Base-by-base conservation (phyloP, 257 asterid genomes). In the Solanum infundibuliforme region DNA sequence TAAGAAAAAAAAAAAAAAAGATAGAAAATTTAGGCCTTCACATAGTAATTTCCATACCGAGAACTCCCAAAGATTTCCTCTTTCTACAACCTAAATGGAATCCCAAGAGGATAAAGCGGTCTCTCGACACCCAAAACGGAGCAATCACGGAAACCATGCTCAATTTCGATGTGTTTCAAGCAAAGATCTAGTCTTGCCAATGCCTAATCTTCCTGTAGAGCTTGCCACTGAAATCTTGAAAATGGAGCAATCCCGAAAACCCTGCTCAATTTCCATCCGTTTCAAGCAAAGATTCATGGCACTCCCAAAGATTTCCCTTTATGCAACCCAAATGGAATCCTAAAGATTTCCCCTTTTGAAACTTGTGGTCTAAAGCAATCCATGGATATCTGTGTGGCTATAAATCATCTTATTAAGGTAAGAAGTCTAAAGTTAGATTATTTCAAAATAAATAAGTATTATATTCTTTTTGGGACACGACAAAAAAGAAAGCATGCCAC, bases 111-210 rank as follows among this genome's bases (percentile, higher is more conserved):
- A 32, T 72, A 12, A 32, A 32, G 41, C 4, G 1, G 18, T 7
- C 14, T 23, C 71, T 62, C 0, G 13, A 62, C 31, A 23, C 76
- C 38, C 76, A 36, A 35, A 74, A 35, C 2, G 5, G 20, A 18
- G 31, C 16, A 32, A 72, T 7, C 79, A 0, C 43, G 1, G 1
- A 8, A 74, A 74, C 3, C 3, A 5, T 27, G 11, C 1, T 68
- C 36, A 13, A 11, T 29, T 27, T 23, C 2, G 9, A 8, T 62
- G 12, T 14, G 21, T 27, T 79, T 29, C 90, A 90, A 20, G 74
- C 75, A 11, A 86, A 92, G 85, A 85, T 88, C 91, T 41, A 94
- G 95, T 95, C 85, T 82, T 48, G 77, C 91, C 83, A 71, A 92
- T 95, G 52, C 91, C 92, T 85, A 87, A 89, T 88, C 87, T 55